phyloP scores from a whole-genome alignment of 768 basidiomycete genomes.

The Tulasnella sp. region DNA sequence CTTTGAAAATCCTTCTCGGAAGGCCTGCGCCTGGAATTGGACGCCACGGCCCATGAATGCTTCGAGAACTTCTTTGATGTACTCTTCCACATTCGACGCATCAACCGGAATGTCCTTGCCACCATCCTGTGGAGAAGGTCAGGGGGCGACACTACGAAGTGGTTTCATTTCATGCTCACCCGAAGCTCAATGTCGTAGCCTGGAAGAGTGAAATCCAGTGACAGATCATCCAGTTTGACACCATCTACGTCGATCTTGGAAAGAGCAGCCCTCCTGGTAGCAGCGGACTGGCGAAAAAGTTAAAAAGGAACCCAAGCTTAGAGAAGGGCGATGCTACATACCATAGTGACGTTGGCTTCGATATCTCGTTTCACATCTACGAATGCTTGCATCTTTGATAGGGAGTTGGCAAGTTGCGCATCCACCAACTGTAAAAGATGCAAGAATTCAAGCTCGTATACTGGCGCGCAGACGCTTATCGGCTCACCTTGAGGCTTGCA shows the following conservation, averaged over 20 bases:
- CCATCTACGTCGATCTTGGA: slow-evolving; percentile 44
- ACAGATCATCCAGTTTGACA: slow-evolving; percentile 72
- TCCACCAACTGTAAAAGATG: slow-evolving; percentile 57
- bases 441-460: slow-evolving; percentile 2
- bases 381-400: slow-evolving; percentile 58
- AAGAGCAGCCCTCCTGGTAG: slow-evolving; percentile 21
- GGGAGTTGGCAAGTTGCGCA: slow-evolving; percentile 69
- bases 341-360: slow-evolving; percentile 30
- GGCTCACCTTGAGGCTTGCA: slow-evolving; percentile 63
- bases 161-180: slow-evolving; percentile 33
- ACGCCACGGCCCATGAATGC: slow-evolving; percentile 77
- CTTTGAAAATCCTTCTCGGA: slow-evolving; percentile 89
- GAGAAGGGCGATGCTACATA: slow-evolving; percentile 18
- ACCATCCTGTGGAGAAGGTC: slow-evolving; percentile 40
- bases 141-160: not conserved
- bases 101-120: slow-evolving; percentile 77
- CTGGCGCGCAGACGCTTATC: not conserved
- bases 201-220: slow-evolving; percentile 92
- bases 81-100: slow-evolving; percentile 78
- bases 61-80: slow-evolving; percentile 77
- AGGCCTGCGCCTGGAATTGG: slow-evolving; percentile 71
- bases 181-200: slow-evolving; percentile 89
- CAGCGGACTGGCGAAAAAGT: slow-evolving; percentile 20
- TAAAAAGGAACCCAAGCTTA: not conserved
- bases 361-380: slow-evolving; percentile 34